A percentile compares a stretch with the other conserved stretches of the same genome.
Conservation (phyloP, 495 filamentous ascomycete species). For the Schizothecium vesticola region DNA sequence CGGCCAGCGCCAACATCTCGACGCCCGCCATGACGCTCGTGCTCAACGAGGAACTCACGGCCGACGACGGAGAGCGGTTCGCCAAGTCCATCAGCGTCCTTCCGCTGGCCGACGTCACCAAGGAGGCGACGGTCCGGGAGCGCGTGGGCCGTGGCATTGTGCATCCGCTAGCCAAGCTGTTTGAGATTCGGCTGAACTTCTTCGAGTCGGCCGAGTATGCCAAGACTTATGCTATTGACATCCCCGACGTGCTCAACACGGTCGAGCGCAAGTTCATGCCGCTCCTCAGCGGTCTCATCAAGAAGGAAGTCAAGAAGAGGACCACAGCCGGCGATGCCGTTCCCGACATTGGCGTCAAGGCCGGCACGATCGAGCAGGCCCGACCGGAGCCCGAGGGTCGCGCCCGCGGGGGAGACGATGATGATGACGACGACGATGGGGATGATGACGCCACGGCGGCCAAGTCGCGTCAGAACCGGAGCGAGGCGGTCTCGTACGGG, state of each 20-base stretch:
- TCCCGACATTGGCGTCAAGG: slow-evolving; percentile 74
- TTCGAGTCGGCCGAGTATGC: slow-evolving; percentile 80
- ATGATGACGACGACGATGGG: slow-evolving; percentile 68
- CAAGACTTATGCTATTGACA: slow-evolving; percentile 74
- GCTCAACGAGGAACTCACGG: slow-evolving; percentile 64
- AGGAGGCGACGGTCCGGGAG: slow-evolving; percentile 75
- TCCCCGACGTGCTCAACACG: slow-evolving; percentile 66
- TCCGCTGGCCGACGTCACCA: slow-evolving; percentile 77
- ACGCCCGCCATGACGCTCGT: slow-evolving; percentile 90
- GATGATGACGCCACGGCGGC: slow-evolving; percentile 82
- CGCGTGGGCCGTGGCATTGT: slow-evolving; percentile 60
- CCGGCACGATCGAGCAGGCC: slow-evolving; percentile 62
- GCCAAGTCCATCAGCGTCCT: slow-evolving; percentile 90
- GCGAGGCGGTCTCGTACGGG: slow-evolving; percentile 80
- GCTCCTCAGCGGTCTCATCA: slow-evolving; percentile 58
- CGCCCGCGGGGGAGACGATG: slow-evolving; percentile 50
- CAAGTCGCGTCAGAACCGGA: slow-evolving; percentile 65
- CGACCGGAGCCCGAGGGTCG: slow-evolving; percentile 35
- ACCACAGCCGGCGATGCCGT: slow-evolving; percentile 60
- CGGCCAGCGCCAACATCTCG: slow-evolving; percentile 77
- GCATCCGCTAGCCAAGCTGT: slow-evolving; percentile 71
- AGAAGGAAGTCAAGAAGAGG: slow-evolving; percentile 75
- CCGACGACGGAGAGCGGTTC: slow-evolving; percentile 67
- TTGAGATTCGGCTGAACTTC: slow-evolving; percentile 73
- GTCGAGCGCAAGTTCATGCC: slow-evolving; percentile 78